Percentiles rank a stretch among this genome's conserved stretches.
These are phyloP conservation scores for Wickerhamomyces kurtzmanii DNA, from an alignment of 805 yeast species.

Conservation along the genomic window DNA sequence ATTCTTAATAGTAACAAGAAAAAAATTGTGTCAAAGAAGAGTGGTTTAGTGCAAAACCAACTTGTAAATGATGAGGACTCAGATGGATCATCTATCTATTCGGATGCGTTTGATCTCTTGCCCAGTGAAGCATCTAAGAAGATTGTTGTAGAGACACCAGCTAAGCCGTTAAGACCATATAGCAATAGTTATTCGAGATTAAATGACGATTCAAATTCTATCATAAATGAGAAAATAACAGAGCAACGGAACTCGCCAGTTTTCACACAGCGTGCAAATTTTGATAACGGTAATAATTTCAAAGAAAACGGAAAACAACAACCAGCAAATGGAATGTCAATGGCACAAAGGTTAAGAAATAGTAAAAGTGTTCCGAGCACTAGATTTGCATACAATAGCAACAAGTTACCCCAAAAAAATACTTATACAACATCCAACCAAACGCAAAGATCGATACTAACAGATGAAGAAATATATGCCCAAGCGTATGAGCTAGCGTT, in stretches of 20 bases:
- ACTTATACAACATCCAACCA: background rate
- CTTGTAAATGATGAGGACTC: conserved; percentile 5
- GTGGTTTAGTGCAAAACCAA: conserved; percentile 1
- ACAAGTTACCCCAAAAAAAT: background rate
- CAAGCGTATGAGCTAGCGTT: conserved; percentile 47
- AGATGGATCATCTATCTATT: conserved; percentile 15
- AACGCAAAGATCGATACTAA: conserved; percentile 4
- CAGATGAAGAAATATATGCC: conserved; percentile 44
- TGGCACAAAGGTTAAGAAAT: background rate
- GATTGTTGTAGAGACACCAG: too few species aligned
- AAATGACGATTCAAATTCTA: conserved; percentile 4
- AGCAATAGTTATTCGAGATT: background rate
- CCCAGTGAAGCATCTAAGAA: conserved; percentile 6
- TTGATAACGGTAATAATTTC: background rate
- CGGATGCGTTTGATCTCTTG: conserved; percentile 12
- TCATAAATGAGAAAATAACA: background rate
- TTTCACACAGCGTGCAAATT: too few species aligned
- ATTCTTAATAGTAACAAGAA: too few species aligned
- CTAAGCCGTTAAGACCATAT: conserved; percentile 1
- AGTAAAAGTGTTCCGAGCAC: background rate
- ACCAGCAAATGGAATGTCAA: background rate
- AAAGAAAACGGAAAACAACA: background rate
- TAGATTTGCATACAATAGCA: background rate
- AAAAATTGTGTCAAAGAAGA: background rate
- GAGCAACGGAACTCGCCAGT: too few species aligned